phyloP scores from a whole-genome alignment of 1,284 basidiomycete genomes.

The Anthracocystis walkeri region DNA sequence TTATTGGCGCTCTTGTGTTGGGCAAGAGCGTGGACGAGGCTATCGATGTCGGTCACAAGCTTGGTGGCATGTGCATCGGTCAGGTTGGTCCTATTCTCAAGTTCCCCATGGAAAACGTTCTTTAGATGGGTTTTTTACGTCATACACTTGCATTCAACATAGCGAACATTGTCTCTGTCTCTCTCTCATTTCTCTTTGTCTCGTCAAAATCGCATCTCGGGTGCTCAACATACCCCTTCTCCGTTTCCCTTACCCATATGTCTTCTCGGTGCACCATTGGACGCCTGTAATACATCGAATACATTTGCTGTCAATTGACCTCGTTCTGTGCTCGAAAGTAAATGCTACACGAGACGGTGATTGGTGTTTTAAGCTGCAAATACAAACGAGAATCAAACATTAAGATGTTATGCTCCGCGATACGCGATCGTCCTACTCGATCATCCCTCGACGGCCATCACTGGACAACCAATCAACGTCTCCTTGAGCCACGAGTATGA shows the following conservation, averaged over 20 bases:
- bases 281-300: conserved; percentile 14
- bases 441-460: too few species aligned
- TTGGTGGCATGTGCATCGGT: conserved; percentile 88
- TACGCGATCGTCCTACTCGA: too few species aligned
- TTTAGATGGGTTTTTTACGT: conserved; percentile 23
- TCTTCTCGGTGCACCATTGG: background rate
- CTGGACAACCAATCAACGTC: too few species aligned
- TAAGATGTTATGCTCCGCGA: too few species aligned
- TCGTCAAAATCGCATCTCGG: conserved; percentile 25
- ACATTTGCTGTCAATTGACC: background rate
- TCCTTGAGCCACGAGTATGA: too few species aligned
- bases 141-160: conserved; percentile 30
- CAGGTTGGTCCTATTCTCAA: conserved; percentile 75
- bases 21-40: conserved; percentile 85
- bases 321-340: background rate
- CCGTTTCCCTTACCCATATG: background rate
- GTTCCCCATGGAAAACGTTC: conserved; percentile 64
- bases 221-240: conserved; percentile 53
- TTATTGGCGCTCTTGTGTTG: conserved; percentile 84
- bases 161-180: conserved; percentile 16
- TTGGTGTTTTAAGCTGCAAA: too few species aligned
- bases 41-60: conserved; percentile 87
- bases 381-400: too few species aligned
- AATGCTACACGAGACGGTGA: background rate
- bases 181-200: background rate